phyloP scores from a whole-genome alignment of 179 eudicot species.

The Spergularia azorica region DNA sequence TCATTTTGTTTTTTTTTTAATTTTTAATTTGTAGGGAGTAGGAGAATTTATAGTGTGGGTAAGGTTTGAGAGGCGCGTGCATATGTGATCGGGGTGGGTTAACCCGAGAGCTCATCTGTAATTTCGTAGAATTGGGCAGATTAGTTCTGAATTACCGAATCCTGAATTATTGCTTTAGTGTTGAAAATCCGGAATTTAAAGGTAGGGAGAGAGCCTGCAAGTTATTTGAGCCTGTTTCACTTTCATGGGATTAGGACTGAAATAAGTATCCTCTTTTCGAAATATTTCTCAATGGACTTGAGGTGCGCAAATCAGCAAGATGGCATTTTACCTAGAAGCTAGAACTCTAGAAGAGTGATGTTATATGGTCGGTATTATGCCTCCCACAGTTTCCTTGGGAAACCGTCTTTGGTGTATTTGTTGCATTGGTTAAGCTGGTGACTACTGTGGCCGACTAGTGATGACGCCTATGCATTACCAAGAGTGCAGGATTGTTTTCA shows the following conservation, averaged over 20 bases:
- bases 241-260: background rate
- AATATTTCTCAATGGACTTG: background rate
- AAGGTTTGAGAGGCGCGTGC: too few relatives aligned
- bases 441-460: background rate
- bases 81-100: background rate
- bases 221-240: too few relatives aligned
- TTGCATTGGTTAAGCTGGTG: background rate
- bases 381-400: background rate
- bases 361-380: background rate
- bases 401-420: background rate
- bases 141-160: background rate
- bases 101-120: background rate
- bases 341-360: background rate
- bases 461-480: background rate
- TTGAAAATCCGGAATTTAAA: background rate
- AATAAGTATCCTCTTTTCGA: background rate
- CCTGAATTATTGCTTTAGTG: background rate
- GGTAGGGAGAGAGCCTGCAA: background rate
- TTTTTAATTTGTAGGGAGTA: too few relatives aligned
- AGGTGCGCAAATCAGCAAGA: background rate
- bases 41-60: too few relatives aligned
- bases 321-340: background rate
- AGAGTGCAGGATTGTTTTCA: background rate
- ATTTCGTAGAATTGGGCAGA: background rate
- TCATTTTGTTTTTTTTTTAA: too few relatives aligned